Base-by-base conservation (phyloP, 371 early-diverging fungal species). In the Mucor irregularis region DNA sequence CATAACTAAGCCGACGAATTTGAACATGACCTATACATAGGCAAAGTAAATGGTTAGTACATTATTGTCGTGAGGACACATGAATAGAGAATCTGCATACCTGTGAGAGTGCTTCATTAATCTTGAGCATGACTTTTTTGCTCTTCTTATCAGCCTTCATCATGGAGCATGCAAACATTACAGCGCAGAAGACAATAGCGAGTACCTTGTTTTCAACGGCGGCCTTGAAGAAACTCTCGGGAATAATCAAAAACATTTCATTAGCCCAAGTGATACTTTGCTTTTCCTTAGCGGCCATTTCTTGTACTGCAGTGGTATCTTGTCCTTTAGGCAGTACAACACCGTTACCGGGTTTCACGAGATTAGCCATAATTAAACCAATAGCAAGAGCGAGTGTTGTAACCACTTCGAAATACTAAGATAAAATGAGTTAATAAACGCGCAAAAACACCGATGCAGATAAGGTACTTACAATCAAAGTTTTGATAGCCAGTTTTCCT, bases 161-260 rank as follows among this genome's bases (percentile, higher is more conserved):
- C 39, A 86, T 75, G 14, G 85, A 81, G 34, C 86, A 79, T 2
- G 88, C 78, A 68, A 90, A 90, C 79, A 89, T 81, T 56, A 82
- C 71, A 1, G 89, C 75, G 49, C 86, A 86, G 42, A 87, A 83
- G n/a, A 88, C 86, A 33, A 88, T 76, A 48, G 83, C 82, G 0
- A 90, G 74, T 16, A 86, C 82, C 19, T 75, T 71, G 49, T 74
- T 76, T 11, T 78, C 66, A n/a, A 74, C 56, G 53, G 75, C 71
- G 33, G 85, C 82, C 0, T 37, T 43, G 46, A 83, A 82, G 61
- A 88, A 87, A 43, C 76, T 70, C 19, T 61, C 53, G 6, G 87
- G 87, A 37, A 86, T 71, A 33, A 87, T 85, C 46, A 74, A 39
- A 35, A 74, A 69, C 66, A 87, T 62, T 59, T 82, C 81, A 14